Evolutionary conservation across 768 basidiomycete species (phyloP).

Genomic region (Cytidiella melzeri): DNA sequence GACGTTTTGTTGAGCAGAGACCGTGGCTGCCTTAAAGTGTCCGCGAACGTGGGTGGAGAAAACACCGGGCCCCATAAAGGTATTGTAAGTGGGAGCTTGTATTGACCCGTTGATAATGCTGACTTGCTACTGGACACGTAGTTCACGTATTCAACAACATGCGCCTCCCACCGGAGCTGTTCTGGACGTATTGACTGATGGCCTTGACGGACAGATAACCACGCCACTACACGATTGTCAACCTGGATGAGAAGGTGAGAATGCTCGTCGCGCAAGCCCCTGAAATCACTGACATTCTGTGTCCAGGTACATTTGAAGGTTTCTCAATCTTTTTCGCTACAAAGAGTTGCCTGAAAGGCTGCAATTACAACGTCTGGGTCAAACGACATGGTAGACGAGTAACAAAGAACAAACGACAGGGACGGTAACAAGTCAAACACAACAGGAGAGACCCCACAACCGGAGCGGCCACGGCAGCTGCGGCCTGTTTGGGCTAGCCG

Average conservation of each 20-base stretch:
- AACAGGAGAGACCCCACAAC: no score
- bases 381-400: not conserved
- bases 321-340: no score
- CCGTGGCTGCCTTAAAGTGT: not conserved
- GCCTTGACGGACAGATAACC: not conserved
- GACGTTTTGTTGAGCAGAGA: not conserved
- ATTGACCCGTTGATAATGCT: slow-evolving; percentile 10
- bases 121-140: slow-evolving; percentile 11
- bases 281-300: not conserved
- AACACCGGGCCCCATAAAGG: not conserved
- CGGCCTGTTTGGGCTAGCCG: no score
- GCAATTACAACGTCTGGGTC: not conserved
- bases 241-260: no score
- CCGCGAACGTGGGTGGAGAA: not conserved
- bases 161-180: slow-evolving; percentile 19
- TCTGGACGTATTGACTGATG: slow-evolving; percentile 1
- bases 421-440: no score
- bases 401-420: no score
- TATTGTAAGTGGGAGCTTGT: slow-evolving; percentile 8
- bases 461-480: no score
- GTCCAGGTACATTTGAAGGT: not conserved
- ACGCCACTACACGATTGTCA: no score
- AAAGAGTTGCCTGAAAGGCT: not conserved
- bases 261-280: no score
- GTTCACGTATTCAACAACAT: slow-evolving; percentile 21